Conservation (phyloP, 208 protist genomes). For the Acanthamoeba culbertsoni region DNA sequence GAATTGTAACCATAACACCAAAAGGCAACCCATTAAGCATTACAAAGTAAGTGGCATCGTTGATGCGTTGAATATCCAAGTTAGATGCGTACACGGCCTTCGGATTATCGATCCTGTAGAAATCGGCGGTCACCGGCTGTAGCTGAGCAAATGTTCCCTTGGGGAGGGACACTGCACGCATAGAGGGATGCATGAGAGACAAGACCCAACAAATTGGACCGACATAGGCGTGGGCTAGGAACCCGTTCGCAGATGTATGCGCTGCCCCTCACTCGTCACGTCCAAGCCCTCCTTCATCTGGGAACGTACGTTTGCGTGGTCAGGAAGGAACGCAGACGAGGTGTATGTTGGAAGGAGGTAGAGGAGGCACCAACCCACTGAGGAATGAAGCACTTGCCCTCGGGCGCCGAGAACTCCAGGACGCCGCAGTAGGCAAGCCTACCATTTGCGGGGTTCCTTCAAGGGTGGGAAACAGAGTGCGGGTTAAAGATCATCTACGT, state of each 20-base stretch:
- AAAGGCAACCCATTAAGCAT: neutral
- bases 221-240: neutral
- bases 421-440: neutral
- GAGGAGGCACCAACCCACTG: neutral
- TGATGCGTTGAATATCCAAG: neutral
- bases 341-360: no score
- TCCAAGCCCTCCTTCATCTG: neutral
- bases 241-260: neutral
- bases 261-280: neutral
- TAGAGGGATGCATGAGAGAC: neutral
- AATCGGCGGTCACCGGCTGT: neutral
- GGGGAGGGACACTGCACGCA: neutral
- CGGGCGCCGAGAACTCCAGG: neutral
- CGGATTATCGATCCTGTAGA: neutral
- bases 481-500: neutral
- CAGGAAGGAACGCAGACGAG: neutral
- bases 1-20: no score
- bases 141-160: neutral
- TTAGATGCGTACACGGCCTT: neutral
- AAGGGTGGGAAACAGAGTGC: no score
- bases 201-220: neutral
- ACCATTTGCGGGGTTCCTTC: neutral
- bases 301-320: no score
- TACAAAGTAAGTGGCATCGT: neutral
- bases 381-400: neutral